Conservation (phyloP, 164 flowering plant genomes). For the Annona cherimola region DNA sequence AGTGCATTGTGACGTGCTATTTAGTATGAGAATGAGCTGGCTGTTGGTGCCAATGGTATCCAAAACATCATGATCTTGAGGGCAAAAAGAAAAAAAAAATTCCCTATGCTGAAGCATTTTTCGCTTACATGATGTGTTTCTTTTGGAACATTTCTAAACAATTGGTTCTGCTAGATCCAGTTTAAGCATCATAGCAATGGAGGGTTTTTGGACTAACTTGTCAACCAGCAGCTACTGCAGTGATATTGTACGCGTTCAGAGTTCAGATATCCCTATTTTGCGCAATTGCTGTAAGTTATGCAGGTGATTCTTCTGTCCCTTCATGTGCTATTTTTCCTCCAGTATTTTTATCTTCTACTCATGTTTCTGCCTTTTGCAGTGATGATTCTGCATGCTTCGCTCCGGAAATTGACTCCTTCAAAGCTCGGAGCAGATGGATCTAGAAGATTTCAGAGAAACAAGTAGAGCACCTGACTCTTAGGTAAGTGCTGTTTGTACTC, state of each 20-base stretch:
- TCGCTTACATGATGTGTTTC: neutral
- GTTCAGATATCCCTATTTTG: slow-evolving; percentile 70
- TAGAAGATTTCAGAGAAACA: slow-evolving; percentile 18
- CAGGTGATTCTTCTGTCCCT: slow-evolving; percentile 33
- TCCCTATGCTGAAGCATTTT: no score
- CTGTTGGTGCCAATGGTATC: no score
- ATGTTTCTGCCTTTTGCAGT: slow-evolving; percentile 22
- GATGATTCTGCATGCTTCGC: slow-evolving; percentile 53
- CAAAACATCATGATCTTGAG: no score
- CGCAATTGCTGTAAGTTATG: slow-evolving; percentile 56
- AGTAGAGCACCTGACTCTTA: slow-evolving; percentile 10
- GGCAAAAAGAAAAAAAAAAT: no score
- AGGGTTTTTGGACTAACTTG: neutral
- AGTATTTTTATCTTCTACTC: neutral
- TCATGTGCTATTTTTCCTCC: neutral
- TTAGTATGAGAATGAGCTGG: no score
- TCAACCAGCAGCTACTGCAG: slow-evolving; percentile 54
- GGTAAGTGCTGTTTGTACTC: neutral
- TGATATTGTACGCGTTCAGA: slow-evolving; percentile 50
- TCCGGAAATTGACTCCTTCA: slow-evolving; percentile 57
- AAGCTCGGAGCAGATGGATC: slow-evolving; percentile 29
- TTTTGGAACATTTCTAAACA: neutral
- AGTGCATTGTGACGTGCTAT: no score
- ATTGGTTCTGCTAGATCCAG: neutral
- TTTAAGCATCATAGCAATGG: neutral